Evolutionary conservation across 2,329 filamentous ascomycete genomes (phyloP), one percentile per base, ranked within the genome.

Genomic region (Verruconis gallopava): DNA sequence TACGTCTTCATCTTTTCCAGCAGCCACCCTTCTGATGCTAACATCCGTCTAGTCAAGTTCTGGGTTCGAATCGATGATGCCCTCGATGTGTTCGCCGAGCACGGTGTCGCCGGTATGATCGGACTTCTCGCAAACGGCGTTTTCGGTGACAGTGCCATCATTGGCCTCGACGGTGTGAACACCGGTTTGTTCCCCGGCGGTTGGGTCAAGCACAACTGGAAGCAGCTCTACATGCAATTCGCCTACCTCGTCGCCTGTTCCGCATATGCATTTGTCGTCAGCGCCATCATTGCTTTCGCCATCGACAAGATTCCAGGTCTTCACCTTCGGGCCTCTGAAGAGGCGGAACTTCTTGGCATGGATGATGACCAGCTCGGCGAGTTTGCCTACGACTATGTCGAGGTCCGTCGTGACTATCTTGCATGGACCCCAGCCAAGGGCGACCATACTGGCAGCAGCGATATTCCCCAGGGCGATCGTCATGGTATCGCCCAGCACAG

Each of bases 331-430:
- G 82, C 83, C 5, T 80, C 75, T 19, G 81, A 86, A 55, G 80
- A 88, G 62, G 84, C 84, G 18, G 84, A 91, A 62, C 75, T 89
- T 11, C 75, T 89, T 44, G 84, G 84, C 51, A 88, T 89, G 81
- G 84, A 91, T 55, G 84, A 89, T 57, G 83, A 89, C 63, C 84
- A 91, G 65, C 81, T 89, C 52, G 84, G 84, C 62, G 84, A 91
- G 63, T 91, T 89, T 57, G 84, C 83, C 11, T 89, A 89, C 68
- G 84, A 91, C 60, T 91, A 89, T 60, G 84, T 91, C 50, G 84
- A 91, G 71, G 82, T 89, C 45, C 80, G 84, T 56, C 77, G 84
- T 54, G 84, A 91, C 63, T 91, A 88, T 69, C 75, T 91, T 30
- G 84, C 84, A 45, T 91, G 84, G 84, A 88, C 81, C 21, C 84